Base-by-base conservation (phyloP, 306 rosid genomes). In the Mimosa pudica region DNA sequence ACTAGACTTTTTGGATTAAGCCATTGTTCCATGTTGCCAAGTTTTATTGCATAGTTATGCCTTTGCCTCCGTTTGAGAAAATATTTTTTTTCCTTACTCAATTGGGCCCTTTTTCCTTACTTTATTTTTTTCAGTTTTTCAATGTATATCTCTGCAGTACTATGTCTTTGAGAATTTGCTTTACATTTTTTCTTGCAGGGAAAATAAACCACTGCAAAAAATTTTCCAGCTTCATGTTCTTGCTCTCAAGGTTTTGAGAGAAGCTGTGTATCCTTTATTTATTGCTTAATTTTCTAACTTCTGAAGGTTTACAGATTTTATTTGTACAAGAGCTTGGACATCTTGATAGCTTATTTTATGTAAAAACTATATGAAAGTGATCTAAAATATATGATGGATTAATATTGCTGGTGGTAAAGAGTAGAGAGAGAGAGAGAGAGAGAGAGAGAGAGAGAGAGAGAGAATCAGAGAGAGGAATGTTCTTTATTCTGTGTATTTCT, bases 211-310 rank as follows among this genome's bases (percentile, higher is more conserved):
- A 48, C 76, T 90, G 80, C 83, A 87, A 74, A 87, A 88, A 61
- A 74, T 81, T 68, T 85, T 95, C 83, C 92, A 81, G 81, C 96
- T 92, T 71, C 99, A 95, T 80, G 86, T 90, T 84, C 90, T 92
- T 77, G 85, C 97, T 73, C 86, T 95, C 81, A 97, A 89, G 80
- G 99, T 95, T 69, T 89, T 95, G 79, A 90, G 89, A 88, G 98
- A 91, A 83, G 99, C 99, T 12, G 94, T 93, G 99, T 95, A 95
- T 95, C 99, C 99, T 93, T 86, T 78, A 46, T 79, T 16, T 76
- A 33, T 77, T 84, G 73, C 64, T 80, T 46, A 48, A 48, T 69
- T 76, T 81, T 70, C 63, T 77, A 47, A 79, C 60, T 78, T 51
- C n/a, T 63, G 77, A 80, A 78, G 66, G 71, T 52, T 79, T 66